phyloP scores from a whole-genome alignment of 176 grass and related monocot genomes.

The Eragrostis curvula region DNA sequence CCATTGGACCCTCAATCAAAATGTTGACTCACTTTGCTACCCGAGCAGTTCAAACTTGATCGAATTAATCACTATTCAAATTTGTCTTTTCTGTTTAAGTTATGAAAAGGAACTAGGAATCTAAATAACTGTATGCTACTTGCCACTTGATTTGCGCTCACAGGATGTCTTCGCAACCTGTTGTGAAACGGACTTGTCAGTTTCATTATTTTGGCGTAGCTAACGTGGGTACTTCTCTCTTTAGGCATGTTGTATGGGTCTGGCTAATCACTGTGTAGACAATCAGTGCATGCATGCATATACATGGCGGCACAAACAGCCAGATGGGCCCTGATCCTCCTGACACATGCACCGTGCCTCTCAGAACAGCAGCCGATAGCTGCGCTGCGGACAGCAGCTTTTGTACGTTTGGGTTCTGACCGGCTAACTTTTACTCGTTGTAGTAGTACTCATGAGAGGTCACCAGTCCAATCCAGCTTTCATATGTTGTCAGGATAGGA shows the following conservation, averaged over 20 bases:
- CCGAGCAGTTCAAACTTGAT: no score
- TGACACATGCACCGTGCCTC: slow-evolving; percentile 5
- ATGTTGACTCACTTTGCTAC: no score
- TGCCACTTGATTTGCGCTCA: no score
- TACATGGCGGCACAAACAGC: not conserved
- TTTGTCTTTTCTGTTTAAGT: no score
- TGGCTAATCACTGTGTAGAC: not conserved
- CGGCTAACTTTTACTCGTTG: slow-evolving; percentile 20
- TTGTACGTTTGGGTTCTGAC: not conserved
- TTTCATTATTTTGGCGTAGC: no score
- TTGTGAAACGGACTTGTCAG: no score
- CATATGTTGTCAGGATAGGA: not conserved
- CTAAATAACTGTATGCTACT: no score
- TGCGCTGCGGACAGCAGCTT: not conserved
- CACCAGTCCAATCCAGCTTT: not conserved
- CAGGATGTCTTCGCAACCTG: no score
- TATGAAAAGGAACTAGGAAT: no score
- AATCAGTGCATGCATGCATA: not conserved
- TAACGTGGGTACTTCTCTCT: slow-evolving; percentile 8
- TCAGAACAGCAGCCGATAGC: not conserved
- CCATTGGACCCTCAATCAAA: no score
- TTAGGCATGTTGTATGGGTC: not conserved
- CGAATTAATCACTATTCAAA: no score
- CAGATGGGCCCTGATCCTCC: not conserved
- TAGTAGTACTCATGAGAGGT: not conserved